phyloP scores from a whole-genome alignment of 1,139 yeast species.

The Trichomonascaceae sp. region DNA sequence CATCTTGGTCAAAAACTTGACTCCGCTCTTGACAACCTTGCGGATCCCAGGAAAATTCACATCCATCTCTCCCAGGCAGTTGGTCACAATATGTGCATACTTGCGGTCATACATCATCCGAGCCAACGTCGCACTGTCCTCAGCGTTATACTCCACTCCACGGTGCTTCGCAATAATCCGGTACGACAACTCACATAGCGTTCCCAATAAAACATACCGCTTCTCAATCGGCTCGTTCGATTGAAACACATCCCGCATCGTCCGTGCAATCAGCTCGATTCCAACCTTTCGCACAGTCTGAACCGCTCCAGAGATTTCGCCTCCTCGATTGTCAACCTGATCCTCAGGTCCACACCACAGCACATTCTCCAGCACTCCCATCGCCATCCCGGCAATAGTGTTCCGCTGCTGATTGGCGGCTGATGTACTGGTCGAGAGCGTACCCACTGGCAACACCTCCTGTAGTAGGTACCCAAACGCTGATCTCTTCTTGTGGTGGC shows the following conservation, averaged over 20 bases:
- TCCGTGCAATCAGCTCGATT: conserved; percentile 55
- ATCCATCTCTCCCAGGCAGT: conserved; percentile 50
- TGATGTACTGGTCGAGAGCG: background rate
- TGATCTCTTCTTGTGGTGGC: background rate
- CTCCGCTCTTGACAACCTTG: conserved; percentile 41
- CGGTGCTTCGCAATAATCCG: conserved; percentile 17
- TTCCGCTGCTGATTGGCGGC: background rate
- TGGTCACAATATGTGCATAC: conserved; percentile 44
- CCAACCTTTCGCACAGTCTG: conserved; percentile 61
- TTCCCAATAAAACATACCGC: conserved; percentile 42
- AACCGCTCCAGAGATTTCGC: conserved; percentile 29
- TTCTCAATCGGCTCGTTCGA: conserved; percentile 25
- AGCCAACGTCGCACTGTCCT: conserved; percentile 50
- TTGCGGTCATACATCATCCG: conserved; percentile 56
- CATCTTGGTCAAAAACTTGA: conserved; percentile 48
- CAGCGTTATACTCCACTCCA: conserved; percentile 29
- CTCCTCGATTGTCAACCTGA: conserved; percentile 15
- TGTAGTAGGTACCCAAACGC: background rate
- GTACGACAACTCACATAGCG: conserved; percentile 39
- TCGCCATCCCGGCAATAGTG: background rate
- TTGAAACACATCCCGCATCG: conserved; percentile 37
- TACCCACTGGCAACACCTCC: background rate
- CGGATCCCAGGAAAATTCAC: conserved; percentile 58
- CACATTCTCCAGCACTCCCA: background rate
- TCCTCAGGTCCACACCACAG: too few relatives aligned